Evolutionary conservation across 2,329 filamentous ascomycete species (phyloP), one percentile per base, ranked within the genome.

Genomic region (Sarocladium kiliense): DNA sequence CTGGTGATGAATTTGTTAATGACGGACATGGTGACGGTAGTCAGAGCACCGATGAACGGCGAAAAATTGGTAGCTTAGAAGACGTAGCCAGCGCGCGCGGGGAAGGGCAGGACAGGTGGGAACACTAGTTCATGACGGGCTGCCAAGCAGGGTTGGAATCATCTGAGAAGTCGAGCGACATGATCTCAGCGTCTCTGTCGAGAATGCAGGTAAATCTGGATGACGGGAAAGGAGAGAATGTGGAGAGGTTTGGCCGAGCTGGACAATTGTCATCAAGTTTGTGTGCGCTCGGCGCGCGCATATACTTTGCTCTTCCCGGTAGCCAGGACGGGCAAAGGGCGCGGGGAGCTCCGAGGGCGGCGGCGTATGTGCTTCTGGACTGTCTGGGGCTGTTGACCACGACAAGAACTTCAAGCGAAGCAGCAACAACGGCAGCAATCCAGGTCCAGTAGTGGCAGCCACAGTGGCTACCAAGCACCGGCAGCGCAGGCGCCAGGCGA

Each of bases 1-100:
- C 81, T 84, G 71, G 67, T 18, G 19, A 49, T 72, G 63, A 70
- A 69, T 65, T 74, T 70, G 78, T 84, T 77, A 82, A 80, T 71
- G 67, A 69, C 71, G 61, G 71, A 70, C 72, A 78, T 75, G 63
- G 50, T 18, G 32, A 41, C 23, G 36, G 50, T 16, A 19, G 34
- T 10, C 3, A 4, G 27, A 10, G 18, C 32, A 26, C 19, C 50
- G 19, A 41, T 7, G 19, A 39, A 27, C 41, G 30, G 39, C 36
- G 54, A 47, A 55, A 55, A 53, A 37, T 53, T 34, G 25, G 37
- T 49, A 49, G 49, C 26, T 36, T 51, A 32, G 47, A 51, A 36
- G 44, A 47, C 25, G 27, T 14, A 36, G 47, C 26, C 27, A 25
- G 36, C 21, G 30, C 51, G 49, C 65, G 64, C 63, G 64, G 63